Conservation (phyloP, 805 yeast genomes). For the Monosporozyma siamensis region DNA sequence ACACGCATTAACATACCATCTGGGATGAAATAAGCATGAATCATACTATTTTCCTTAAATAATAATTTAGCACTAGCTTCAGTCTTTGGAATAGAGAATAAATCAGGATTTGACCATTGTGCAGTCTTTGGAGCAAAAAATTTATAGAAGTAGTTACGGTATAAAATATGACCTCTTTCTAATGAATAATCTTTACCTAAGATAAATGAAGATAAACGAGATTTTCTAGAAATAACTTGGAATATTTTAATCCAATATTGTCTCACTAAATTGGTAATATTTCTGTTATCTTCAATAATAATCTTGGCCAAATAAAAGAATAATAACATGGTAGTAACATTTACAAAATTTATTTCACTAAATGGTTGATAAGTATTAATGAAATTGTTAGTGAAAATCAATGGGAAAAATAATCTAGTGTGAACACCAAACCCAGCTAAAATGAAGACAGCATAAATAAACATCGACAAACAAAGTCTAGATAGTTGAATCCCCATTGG, state of each 20-base stretch:
- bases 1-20: slow-evolving; percentile 80
- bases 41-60: slow-evolving; percentile 35
- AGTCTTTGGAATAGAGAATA: slow-evolving; percentile 46
- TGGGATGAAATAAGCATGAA: slow-evolving; percentile 57
- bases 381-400: slow-evolving; percentile 24
- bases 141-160: slow-evolving; percentile 41
- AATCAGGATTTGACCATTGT: slow-evolving; percentile 39
- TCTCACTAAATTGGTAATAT: slow-evolving; percentile 32
- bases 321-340: slow-evolving; percentile 28
- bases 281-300: slow-evolving; percentile 20
- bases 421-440: slow-evolving; percentile 64
- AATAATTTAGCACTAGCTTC: slow-evolving; percentile 35
- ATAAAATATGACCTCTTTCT: slow-evolving; percentile 62
- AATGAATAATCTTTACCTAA: slow-evolving; percentile 49
- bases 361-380: slow-evolving; percentile 11
- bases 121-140: slow-evolving; percentile 32
- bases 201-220: slow-evolving; percentile 78
- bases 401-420: slow-evolving; percentile 39
- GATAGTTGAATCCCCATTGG: slow-evolving; percentile 66
- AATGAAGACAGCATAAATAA: slow-evolving; percentile 67
- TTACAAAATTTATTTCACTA: slow-evolving; percentile 3
- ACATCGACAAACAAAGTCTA: slow-evolving; percentile 61
- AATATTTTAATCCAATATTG: slow-evolving; percentile 58
- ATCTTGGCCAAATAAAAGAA: slow-evolving; percentile 27
- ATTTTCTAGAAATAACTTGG: slow-evolving; percentile 40